These are phyloP conservation scores for Metarhizium sp. DNA, from an alignment of 2,329 filamentous ascomycete species.

Conservation along the genomic window DNA sequence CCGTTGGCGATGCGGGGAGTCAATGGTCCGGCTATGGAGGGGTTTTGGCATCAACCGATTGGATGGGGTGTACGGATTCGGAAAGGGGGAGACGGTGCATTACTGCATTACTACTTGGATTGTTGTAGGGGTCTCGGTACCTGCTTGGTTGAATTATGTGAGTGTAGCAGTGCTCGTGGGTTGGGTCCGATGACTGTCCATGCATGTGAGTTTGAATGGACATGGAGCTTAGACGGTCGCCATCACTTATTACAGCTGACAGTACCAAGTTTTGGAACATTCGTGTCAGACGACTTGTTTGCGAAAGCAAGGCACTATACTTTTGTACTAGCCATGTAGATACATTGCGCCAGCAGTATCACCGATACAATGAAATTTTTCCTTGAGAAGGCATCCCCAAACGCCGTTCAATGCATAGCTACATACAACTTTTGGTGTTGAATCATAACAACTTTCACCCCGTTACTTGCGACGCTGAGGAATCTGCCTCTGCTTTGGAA, in stretches of 20 bases:
- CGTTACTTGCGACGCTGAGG: slow-evolving; percentile 19
- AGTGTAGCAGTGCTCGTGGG: no score
- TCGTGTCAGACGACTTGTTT: neutral
- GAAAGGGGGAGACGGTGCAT: neutral
- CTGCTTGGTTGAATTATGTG: no score
- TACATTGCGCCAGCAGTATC: neutral
- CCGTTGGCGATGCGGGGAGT: neutral
- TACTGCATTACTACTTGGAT: no score
- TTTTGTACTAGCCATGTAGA: neutral
- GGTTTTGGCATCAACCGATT: neutral
- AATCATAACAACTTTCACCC: neutral
- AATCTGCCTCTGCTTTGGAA: slow-evolving; percentile 54
- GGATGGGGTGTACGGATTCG: neutral
- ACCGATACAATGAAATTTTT: neutral
- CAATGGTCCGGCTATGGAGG: neutral
- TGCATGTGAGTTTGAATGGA: no score
- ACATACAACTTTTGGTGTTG: neutral
- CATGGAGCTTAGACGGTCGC: no score
- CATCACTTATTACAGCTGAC: no score
- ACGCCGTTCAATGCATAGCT: slow-evolving; percentile 7
- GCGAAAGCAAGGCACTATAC: neutral
- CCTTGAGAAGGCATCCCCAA: neutral
- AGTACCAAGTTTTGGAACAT: no score
- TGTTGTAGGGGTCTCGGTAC: no score
- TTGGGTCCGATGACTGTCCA: no score